Conservation (phyloP, 306 rosid genomes). For the Trifolium repens region DNA sequence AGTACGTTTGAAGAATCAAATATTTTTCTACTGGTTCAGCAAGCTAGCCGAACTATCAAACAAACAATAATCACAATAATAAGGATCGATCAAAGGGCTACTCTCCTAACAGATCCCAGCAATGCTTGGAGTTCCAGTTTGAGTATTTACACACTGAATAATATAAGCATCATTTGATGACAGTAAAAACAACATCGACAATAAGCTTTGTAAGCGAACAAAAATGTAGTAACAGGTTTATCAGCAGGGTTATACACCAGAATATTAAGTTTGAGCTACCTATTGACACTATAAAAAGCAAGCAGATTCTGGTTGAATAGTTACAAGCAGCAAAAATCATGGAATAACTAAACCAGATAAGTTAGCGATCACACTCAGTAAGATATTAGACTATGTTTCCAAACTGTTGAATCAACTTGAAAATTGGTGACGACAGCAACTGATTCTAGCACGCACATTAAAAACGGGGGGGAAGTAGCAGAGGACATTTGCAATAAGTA, state of each 20-base stretch:
- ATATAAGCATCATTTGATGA: background rate
- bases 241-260: background rate
- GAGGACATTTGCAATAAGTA: conserved; percentile 29
- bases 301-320: background rate
- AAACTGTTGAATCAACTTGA: background rate
- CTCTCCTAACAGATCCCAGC: too few relatives aligned
- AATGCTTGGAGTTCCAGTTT: background rate
- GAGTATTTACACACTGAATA: background rate
- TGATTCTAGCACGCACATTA: conserved; percentile 2
- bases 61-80: too few relatives aligned
- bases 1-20: too few relatives aligned
- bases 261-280: background rate
- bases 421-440: background rate
- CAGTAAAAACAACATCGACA: conserved; percentile 9
- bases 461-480: conserved; percentile 7
- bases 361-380: background rate
- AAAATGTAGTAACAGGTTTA: conserved; percentile 1
- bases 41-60: too few relatives aligned
- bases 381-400: background rate
- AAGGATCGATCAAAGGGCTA: too few relatives aligned
- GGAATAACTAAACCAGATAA: background rate
- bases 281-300: background rate
- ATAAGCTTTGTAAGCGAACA: conserved; percentile 20
- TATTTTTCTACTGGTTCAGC: too few relatives aligned
- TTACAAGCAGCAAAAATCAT: conserved; percentile 11